Evolutionary conservation across 139 green algal species (phyloP).

Genomic region (Coelastrella sp.): DNA sequence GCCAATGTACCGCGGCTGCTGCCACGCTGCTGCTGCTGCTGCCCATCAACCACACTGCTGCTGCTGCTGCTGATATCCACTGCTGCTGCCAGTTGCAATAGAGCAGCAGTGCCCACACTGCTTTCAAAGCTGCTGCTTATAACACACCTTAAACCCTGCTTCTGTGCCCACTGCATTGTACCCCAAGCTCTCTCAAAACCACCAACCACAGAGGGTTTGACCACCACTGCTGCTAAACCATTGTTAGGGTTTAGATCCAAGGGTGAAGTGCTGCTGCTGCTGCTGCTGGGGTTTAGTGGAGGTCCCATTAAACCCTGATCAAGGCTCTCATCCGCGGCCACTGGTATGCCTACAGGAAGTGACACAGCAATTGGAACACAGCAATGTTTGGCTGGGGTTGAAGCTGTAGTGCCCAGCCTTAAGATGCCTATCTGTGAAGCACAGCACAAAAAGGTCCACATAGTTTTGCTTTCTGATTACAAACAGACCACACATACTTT

Average conservation of each 20-base stretch:
- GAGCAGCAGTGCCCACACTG: conserved; percentile 68
- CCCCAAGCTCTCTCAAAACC: conserved; percentile 70
- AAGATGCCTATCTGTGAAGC: too few relatives aligned
- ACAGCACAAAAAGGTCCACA: too few relatives aligned
- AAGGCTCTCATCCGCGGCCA: conserved; percentile 91
- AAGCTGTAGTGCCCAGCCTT: not conserved
- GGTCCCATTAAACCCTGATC: conserved; percentile 73
- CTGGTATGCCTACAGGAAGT: conserved; percentile 62
- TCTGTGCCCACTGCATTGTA: conserved; percentile 55
- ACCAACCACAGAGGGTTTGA: conserved; percentile 87
- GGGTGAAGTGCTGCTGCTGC: not conserved
- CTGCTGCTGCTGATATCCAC: conserved; percentile 50
- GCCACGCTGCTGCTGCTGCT: not conserved
- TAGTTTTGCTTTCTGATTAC: too few relatives aligned
- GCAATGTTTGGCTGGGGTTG: not conserved
- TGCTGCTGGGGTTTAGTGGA: not conserved
- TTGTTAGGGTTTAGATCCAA: not conserved
- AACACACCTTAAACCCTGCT: conserved; percentile 65
- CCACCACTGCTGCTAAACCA: conserved; percentile 67
- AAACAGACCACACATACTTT: too few relatives aligned
- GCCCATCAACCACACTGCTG: conserved; percentile 51
- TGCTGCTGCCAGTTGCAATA: conserved; percentile 74
- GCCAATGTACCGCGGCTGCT: not conserved
- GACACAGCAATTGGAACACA: not conserved
- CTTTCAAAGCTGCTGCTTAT: conserved; percentile 90